Evolutionary conservation across 2,329 filamentous ascomycete species (phyloP), one percentile per base, ranked within the genome.

Genomic region (Aspergillus sp.): DNA sequence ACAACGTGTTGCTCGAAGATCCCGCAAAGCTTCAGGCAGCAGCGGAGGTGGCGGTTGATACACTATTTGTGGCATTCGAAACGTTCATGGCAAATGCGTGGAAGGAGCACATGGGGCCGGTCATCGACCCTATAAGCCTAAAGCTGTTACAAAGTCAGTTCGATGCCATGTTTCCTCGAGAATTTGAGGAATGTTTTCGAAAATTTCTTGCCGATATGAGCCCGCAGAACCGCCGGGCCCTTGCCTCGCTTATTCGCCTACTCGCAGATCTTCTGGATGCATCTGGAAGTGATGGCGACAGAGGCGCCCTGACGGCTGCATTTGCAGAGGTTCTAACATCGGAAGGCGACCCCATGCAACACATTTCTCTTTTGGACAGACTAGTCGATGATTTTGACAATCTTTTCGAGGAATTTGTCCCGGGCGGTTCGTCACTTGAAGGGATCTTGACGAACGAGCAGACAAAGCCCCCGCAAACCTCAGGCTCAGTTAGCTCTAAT

Each of bases 31-130:
- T 91, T 65, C 90, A 96, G 57, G 82, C 88, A 9, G 87, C 91
- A 2, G 85, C 88, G 0, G 92, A 97, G 62, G 84, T 91, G 8
- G 85, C 89, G 3, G 87, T 94, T 8, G 93, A 97, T 71, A 88
- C 94, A 22, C 84, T 98, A 5, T 96, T 97, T 72, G 90, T 91
- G 28, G 91, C 93, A 0, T 98, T 97, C 74, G 93, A 97, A 74
- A 97, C 96, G 64, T 98, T 97, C 69, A 81, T 97, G 63, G 88
- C 88, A 61, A 89, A 93, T 65, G 93, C 91, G 13, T 98, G 94
- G 94, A 88, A 86, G 62, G 91, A 94, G 66, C 89, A 92, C 69
- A 93, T 97, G 83, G 94, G 94, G 0, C 87, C 91, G 3, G 87
- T 98, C 59, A 87, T 98, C 75, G 87, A 91, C 1, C 83, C 87